These are phyloP conservation scores for Geotrichum fermentans DNA, from an alignment of 1,139 yeast species.

Conservation along the genomic window DNA sequence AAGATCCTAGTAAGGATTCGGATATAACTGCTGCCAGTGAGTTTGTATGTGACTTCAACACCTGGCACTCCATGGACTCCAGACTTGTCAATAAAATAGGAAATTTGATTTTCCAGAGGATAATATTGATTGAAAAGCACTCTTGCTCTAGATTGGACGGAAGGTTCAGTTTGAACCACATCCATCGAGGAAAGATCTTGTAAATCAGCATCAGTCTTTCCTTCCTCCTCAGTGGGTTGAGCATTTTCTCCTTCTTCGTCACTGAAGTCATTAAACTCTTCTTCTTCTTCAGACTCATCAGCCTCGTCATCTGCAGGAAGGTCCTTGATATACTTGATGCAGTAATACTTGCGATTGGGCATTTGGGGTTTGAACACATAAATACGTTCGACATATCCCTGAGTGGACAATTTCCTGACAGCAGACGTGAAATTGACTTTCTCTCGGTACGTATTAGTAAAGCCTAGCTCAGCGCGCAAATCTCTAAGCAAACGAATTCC, in stretches of 20 bases:
- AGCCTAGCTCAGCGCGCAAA: constrained; percentile 39
- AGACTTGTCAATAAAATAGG: constrained; percentile 42
- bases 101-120: constrained; percentile 62
- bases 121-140: constrained; percentile 47
- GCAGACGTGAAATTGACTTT: constrained; percentile 51
- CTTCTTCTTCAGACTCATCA: constrained; percentile 30
- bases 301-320: constrained; percentile 33
- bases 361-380: constrained; percentile 50
- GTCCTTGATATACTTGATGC: constrained; percentile 58
- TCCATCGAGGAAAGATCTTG: constrained; percentile 10
- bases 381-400: constrained; percentile 55
- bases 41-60: constrained; percentile 45
- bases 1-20: constrained; percentile 49
- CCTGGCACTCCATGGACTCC: constrained; percentile 53
- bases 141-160: constrained; percentile 7
- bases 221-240: constrained; percentile 30
- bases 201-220: constrained; percentile 28
- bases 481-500: constrained; percentile 51
- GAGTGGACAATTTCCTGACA: constrained; percentile 47
- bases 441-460: constrained; percentile 45
- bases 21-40: constrained; percentile 53
- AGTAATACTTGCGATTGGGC: constrained; percentile 47
- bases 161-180: constrained; percentile 5
- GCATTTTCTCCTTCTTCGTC: constrained; percentile 32
- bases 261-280: constrained; percentile 34